Evolutionary conservation across 129 eudicot genomes (phyloP).

Genomic region (Flaveria brownii): DNA sequence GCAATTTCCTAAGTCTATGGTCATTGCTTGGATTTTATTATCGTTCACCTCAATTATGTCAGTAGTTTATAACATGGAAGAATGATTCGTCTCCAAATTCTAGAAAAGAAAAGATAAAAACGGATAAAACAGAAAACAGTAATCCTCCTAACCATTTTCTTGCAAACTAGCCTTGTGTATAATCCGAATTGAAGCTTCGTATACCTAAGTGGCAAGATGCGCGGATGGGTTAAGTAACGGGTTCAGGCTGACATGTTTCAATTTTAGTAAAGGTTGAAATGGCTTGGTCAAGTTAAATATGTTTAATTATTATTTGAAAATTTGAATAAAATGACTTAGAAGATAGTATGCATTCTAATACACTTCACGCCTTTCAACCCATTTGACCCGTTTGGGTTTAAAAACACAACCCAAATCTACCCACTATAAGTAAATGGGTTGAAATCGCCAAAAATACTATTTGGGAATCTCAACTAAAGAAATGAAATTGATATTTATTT

Average conservation of each 20-base stretch:
- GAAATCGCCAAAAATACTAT: background rate
- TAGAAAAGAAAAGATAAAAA: background rate
- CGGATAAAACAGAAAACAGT: background rate
- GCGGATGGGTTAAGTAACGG: background rate
- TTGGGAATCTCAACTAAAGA: background rate
- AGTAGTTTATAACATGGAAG: background rate
- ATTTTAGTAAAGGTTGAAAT: background rate
- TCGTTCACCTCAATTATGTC: background rate
- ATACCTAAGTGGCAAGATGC: slow-evolving; percentile 3
- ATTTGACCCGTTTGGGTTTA: background rate
- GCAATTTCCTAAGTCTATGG: background rate
- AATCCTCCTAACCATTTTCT: background rate
- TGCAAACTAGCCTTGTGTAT: slow-evolving; percentile 4
- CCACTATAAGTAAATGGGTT: background rate
- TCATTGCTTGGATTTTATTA: slow-evolving; percentile 13
- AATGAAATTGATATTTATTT: background rate
- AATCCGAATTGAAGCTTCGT: background rate
- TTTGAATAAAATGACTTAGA: background rate
- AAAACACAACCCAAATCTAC: background rate
- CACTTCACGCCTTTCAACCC: background rate
- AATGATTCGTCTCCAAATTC: background rate
- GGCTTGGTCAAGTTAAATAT: background rate
- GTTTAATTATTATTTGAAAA: background rate
- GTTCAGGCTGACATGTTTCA: background rate
- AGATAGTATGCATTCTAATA: background rate